These are phyloP conservation scores for Secale cereale DNA, from an alignment of 176 grass and related monocot species.

Conservation along the genomic window DNA sequence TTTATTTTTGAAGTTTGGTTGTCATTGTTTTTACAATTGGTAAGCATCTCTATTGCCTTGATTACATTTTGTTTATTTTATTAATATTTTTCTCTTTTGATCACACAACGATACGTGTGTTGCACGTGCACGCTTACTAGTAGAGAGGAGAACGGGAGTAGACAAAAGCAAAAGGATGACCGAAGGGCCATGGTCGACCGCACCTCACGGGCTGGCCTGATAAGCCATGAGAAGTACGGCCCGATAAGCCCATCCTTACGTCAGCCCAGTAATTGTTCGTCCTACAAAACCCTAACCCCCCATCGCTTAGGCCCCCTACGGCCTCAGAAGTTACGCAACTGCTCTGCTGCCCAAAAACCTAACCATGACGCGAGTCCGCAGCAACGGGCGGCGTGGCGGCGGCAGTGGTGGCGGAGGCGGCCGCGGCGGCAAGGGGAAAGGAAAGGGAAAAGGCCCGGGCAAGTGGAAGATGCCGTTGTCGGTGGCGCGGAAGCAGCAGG, in stretches of 20 bases:
- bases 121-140: no score
- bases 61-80: no score
- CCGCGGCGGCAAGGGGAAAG: slow-evolving; percentile 6
- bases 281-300: background rate
- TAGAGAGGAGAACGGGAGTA: no score
- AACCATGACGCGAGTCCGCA: background rate
- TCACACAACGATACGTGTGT: no score
- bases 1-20: no score
- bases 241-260: background rate
- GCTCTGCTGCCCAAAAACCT: background rate
- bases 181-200: no score
- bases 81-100: no score
- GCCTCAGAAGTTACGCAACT: background rate
- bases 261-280: background rate
- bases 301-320: background rate
- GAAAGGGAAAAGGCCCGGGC: background rate
- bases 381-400: slow-evolving; percentile 21
- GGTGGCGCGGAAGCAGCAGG: slow-evolving; percentile 68
- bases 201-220: no score
- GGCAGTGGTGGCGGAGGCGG: slow-evolving; percentile 14
- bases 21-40: no score
- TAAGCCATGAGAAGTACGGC: no score
- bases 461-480: slow-evolving; percentile 32
- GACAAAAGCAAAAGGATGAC: no score
- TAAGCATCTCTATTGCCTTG: no score